Percentiles rank a stretch among this genome's conserved stretches.
These are phyloP conservation scores for Camelina hispida DNA, from an alignment of 345 rosid species.

Conservation along the genomic window DNA sequence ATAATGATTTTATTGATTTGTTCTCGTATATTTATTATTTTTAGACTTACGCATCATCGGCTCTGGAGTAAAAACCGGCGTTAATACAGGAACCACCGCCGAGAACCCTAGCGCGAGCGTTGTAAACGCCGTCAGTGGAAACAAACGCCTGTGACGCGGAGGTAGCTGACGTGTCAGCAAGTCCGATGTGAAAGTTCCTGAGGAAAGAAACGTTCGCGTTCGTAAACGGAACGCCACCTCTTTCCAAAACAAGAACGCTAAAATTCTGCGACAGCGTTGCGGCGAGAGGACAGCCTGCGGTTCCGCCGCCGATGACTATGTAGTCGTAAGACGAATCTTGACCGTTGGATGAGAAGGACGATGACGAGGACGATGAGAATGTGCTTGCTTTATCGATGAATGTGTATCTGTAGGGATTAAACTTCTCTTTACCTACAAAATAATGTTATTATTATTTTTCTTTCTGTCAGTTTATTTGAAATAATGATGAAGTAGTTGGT, in stretches of 20 bases:
- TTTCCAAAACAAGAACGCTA: slow-evolving; percentile 81
- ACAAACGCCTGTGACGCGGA: slow-evolving; percentile 86
- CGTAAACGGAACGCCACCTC: slow-evolving; percentile 95
- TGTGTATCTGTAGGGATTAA: slow-evolving; percentile 56
- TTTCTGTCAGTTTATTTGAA: background rate
- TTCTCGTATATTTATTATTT: background rate
- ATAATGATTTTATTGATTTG: background rate
- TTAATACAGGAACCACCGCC: slow-evolving; percentile 95
- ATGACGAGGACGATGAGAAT: slow-evolving; percentile 63
- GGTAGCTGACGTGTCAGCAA: slow-evolving; percentile 76
- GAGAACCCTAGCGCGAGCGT: slow-evolving; percentile 86
- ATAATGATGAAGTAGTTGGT: slow-evolving; percentile 29
- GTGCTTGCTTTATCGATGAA: slow-evolving; percentile 85
- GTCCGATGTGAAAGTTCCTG: slow-evolving; percentile 72
- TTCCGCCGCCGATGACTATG: slow-evolving; percentile 92
- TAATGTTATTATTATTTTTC: background rate
- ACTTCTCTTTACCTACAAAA: slow-evolving; percentile 38
- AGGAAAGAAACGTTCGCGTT: slow-evolving; percentile 89
- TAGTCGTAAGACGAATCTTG: slow-evolving; percentile 65
- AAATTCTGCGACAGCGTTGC: slow-evolving; percentile 83
- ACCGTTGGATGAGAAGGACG: slow-evolving; percentile 57
- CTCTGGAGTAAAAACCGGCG: slow-evolving; percentile 95
- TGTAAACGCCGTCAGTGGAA: slow-evolving; percentile 92
- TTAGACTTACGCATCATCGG: slow-evolving; percentile 59
- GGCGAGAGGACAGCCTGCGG: slow-evolving; percentile 96